Percentiles rank a stretch among this genome's conserved stretches.
phyloP scores from a whole-genome alignment of 1,284 basidiomycete genomes.

The Earliella scabrosa region DNA sequence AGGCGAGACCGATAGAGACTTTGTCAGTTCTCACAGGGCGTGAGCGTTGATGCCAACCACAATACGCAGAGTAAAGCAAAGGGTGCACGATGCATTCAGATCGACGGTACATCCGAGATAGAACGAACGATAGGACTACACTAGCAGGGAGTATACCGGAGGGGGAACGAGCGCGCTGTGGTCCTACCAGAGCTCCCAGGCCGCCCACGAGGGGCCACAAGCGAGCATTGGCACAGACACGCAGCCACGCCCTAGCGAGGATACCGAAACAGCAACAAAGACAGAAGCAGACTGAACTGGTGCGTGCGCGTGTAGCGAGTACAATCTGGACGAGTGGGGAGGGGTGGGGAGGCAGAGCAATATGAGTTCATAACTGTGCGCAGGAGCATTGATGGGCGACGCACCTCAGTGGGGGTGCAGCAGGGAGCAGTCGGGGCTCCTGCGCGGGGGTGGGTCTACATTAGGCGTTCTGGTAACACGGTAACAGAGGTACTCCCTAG shows the following conservation, averaged over 20 bases:
- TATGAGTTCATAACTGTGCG: background rate
- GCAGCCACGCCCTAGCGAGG: background rate
- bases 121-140: too few relatives aligned
- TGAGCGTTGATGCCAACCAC: too few relatives aligned
- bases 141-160: too few relatives aligned
- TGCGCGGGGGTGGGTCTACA: slow-evolving; percentile 7
- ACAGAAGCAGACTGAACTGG: background rate
- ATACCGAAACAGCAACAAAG: background rate
- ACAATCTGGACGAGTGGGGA: background rate
- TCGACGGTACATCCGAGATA: too few relatives aligned
- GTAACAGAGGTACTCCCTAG: slow-evolving; percentile 17
- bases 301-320: background rate
- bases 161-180: too few relatives aligned
- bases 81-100: too few relatives aligned
- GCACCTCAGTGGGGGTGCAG: background rate
- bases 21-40: too few relatives aligned
- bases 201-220: background rate
- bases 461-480: slow-evolving; percentile 5
- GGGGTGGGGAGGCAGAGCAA: background rate
- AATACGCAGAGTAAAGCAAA: too few relatives aligned
- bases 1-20: too few relatives aligned
- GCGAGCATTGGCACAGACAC: background rate
- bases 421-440: background rate
- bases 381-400: background rate
- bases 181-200: background rate